These are phyloP conservation scores for Hypoxylon sp. DNA, from an alignment of 2,329 filamentous ascomycete genomes.

Conservation along the genomic window DNA sequence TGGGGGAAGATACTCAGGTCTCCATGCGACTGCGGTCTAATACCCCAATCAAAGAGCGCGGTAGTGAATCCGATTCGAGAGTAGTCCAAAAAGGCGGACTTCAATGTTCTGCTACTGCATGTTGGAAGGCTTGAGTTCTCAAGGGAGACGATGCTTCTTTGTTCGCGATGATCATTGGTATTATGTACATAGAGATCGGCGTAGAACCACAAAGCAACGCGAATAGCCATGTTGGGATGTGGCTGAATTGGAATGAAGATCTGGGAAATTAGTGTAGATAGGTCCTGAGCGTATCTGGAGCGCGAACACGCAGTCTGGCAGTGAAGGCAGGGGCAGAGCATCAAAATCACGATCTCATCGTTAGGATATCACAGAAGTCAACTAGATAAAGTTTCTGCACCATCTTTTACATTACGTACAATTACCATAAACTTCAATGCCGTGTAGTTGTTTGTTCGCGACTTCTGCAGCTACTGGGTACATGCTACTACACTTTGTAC, in stretches of 20 bases:
- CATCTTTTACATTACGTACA: neutral
- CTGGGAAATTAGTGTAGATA: constrained; percentile 14
- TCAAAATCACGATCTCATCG: constrained; percentile 6
- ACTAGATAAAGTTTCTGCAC: neutral
- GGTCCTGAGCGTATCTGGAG: neutral
- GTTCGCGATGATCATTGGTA: neutral
- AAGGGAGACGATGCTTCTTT: neutral
- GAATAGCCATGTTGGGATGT: neutral
- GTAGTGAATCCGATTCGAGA: constrained; percentile 21
- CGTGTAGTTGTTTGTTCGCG: neutral
- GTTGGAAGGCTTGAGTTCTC: neutral
- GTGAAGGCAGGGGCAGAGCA: constrained; percentile 5
- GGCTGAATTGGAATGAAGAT: constrained; percentile 23
- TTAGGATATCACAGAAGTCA: neutral
- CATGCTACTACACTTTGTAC: too few species aligned
- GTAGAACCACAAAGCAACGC: constrained; percentile 1
- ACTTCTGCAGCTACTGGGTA: too few species aligned
- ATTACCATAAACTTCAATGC: too few species aligned
- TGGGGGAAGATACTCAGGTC: constrained; percentile 15
- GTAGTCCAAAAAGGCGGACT: neutral
- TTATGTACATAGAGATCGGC: neutral
- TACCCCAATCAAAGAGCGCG: neutral
- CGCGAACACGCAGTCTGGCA: constrained; percentile 6
- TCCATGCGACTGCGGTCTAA: constrained; percentile 4
- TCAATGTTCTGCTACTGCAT: neutral